Percentiles rank a stretch among this genome's conserved stretches.
Evolutionary conservation across 345 rosid genomes (phyloP).

Genomic region (Gossypium raimondii): DNA sequence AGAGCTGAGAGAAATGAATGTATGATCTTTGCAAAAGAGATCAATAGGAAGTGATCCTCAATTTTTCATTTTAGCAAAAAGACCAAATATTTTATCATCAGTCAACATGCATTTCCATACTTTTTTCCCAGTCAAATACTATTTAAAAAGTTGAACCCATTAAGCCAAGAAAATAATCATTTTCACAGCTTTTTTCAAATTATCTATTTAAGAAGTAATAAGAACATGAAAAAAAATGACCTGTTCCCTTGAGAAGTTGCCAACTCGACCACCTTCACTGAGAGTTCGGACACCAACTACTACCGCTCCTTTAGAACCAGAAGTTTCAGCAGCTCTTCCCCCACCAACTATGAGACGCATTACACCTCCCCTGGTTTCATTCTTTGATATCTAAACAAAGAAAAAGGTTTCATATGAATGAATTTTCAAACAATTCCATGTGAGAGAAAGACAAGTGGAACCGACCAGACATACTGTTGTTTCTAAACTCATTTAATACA

Average conservation of each 20-base stretch:
- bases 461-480: not conserved
- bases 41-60: conserved; percentile 13
- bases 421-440: not conserved
- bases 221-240: conserved; percentile 26
- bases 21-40: not conserved
- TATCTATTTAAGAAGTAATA: not conserved
- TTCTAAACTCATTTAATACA: not conserved
- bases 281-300: conserved; percentile 97
- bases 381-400: conserved; percentile 54
- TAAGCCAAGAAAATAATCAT: not conserved
- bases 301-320: conserved; percentile 89
- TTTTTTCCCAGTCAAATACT: not conserved
- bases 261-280: conserved; percentile 98
- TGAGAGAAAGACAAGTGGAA: not conserved
- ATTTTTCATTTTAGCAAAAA: not conserved
- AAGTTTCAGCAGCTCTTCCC: conserved; percentile 87
- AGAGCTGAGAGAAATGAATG: not conserved
- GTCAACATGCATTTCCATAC: not conserved
- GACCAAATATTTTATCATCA: not conserved
- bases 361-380: conserved; percentile 87
- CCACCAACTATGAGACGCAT: conserved; percentile 99
- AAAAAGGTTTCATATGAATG: conserved; percentile 7
- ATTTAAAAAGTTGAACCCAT: not conserved
- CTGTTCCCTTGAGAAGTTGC: conserved; percentile 98
- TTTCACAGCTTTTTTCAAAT: not conserved